These are phyloP conservation scores for Claviceps maximensis DNA, from an alignment of 2,329 filamentous ascomycete species.

Conservation along the genomic window DNA sequence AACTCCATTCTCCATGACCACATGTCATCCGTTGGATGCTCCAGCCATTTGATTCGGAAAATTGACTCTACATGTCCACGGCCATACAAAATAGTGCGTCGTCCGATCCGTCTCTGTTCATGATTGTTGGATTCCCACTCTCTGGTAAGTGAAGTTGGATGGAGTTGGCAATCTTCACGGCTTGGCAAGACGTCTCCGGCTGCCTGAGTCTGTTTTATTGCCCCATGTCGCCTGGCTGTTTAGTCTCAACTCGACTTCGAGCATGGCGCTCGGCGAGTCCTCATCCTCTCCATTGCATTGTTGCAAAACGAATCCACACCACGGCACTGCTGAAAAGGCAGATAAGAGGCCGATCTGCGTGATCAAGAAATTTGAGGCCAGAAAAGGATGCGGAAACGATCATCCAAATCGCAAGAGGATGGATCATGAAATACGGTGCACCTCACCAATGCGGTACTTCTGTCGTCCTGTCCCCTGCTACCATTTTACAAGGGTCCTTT, in stretches of 20 bases:
- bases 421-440: not conserved
- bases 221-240: too few relatives aligned
- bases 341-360: not conserved
- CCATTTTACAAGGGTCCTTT: not conserved
- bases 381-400: too few relatives aligned
- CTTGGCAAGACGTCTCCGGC: too few relatives aligned
- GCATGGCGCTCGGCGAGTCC: not conserved
- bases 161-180: not conserved
- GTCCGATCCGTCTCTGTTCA: not conserved
- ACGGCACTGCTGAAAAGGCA: not conserved
- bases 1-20: conserved; percentile 1
- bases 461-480: not conserved
- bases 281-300: not conserved
- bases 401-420: not conserved
- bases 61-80: not conserved
- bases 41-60: not conserved
- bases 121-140: not conserved
- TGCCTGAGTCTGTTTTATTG: too few relatives aligned
- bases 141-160: not conserved
- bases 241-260: too few relatives aligned
- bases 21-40: not conserved
- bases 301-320: not conserved
- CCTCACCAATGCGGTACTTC: not conserved
- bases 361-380: not conserved
- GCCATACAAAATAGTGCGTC: not conserved